Evolutionary conservation across 2,329 filamentous ascomycete species (phyloP).

Genomic region (Neoascochyta sp.): DNA sequence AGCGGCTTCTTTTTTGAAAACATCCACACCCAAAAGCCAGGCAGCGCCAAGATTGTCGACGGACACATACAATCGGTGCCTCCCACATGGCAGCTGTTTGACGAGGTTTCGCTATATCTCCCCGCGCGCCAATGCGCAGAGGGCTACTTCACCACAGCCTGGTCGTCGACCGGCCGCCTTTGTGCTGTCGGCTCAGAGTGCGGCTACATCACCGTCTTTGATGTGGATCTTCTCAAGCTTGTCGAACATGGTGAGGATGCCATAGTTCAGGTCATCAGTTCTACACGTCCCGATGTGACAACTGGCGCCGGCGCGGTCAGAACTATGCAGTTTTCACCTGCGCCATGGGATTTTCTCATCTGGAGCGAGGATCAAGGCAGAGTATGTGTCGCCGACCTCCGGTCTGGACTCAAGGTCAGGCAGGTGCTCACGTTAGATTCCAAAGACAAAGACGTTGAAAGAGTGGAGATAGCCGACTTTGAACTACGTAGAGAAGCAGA

Average conservation of each 20-base stretch:
- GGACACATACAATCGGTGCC: constrained; percentile 17
- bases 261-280: constrained; percentile 71
- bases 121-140: constrained; percentile 36
- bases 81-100: constrained; percentile 42
- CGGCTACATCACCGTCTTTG: constrained; percentile 72
- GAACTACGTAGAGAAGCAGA: constrained; percentile 48
- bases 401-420: constrained; percentile 62
- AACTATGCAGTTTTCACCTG: constrained; percentile 87
- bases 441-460: constrained; percentile 54
- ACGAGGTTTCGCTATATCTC: constrained; percentile 42
- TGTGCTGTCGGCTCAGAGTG: constrained; percentile 77
- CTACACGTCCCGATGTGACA: constrained; percentile 64
- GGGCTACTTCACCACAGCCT: constrained; percentile 73
- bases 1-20: constrained; percentile 76
- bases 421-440: constrained; percentile 66
- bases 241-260: constrained; percentile 53
- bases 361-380: constrained; percentile 88
- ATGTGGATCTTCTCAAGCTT: constrained; percentile 49
- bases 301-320: constrained; percentile 71
- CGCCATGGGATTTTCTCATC: constrained; percentile 82
- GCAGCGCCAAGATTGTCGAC: constrained; percentile 21
- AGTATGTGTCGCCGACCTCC: constrained; percentile 69
- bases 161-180: constrained; percentile 67
- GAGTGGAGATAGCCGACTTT: constrained; percentile 55
- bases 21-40: constrained; percentile 25